phyloP scores from a whole-genome alignment of 2,329 filamentous ascomycete species.

The Sporothrix protearum region DNA sequence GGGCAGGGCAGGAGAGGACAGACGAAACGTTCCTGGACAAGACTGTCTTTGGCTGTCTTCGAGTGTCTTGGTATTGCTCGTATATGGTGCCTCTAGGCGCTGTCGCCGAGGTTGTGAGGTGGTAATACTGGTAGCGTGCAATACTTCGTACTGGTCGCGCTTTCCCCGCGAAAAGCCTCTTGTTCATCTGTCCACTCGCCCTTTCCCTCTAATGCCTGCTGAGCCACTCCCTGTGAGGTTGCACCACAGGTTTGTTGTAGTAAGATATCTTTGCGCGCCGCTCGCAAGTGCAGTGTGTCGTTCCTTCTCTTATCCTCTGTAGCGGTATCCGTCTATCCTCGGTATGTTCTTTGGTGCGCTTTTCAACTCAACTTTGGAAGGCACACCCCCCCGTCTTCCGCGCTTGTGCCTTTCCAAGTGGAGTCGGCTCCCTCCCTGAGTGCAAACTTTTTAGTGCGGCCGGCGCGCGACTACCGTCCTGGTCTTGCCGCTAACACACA shows the following conservation, averaged over 20 bases:
- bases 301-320: neutral
- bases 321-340: neutral
- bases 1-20: neutral
- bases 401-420: conserved; percentile 16
- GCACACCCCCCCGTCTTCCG: neutral
- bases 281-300: neutral
- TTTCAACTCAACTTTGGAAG: neutral
- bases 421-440: conserved; percentile 24
- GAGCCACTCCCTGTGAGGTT: conserved; percentile 9
- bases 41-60: neutral
- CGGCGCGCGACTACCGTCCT: neutral
- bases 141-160: neutral
- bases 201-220: neutral
- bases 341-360: neutral
- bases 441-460: neutral
- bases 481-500: neutral
- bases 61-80: neutral
- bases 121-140: neutral
- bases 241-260: conserved; percentile 3
- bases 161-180: conserved; percentile 1
- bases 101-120: neutral
- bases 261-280: neutral
- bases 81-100: conserved; percentile 7
- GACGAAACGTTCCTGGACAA: neutral
- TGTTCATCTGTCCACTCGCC: neutral